Percentiles rank a stretch among this genome's conserved stretches.
These are phyloP conservation scores for Penicillium ucsense DNA, from an alignment of 495 filamentous ascomycete genomes.

Conservation along the genomic window DNA sequence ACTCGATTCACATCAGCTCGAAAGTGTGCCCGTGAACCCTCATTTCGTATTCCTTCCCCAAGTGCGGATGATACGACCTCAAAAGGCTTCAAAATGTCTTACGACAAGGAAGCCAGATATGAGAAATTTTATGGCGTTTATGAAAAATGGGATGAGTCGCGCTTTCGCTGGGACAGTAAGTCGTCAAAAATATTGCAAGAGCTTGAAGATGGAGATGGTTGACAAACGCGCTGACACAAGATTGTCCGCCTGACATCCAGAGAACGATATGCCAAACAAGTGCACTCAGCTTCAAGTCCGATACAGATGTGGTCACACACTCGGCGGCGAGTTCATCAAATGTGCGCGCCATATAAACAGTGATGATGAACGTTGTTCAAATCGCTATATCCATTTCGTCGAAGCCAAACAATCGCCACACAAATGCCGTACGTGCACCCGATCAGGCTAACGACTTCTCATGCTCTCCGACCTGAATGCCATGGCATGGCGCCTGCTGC, in stretches of 20 bases:
- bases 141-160: background rate
- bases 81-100: background rate
- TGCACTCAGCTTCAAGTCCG: constrained; percentile 13
- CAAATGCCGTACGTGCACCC: constrained; percentile 13
- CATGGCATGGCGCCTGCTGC: too few species aligned
- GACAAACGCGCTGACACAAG: too few species aligned
- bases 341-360: constrained; percentile 5
- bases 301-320: constrained; percentile 12
- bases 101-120: background rate
- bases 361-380: constrained; percentile 12
- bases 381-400: constrained; percentile 1
- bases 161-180: background rate
- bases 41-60: too few species aligned
- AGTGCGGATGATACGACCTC: too few species aligned
- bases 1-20: too few species aligned
- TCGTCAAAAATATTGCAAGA: background rate
- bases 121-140: background rate
- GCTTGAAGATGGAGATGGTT: too few species aligned
- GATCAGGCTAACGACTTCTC: background rate
- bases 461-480: background rate
- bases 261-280: background rate
- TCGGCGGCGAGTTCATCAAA: constrained; percentile 15
- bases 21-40: too few species aligned
- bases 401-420: constrained; percentile 12
- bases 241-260: background rate